These are phyloP conservation scores for Stemphylium vesicarium DNA, from an alignment of 2,329 filamentous ascomycete genomes.

Conservation along the genomic window DNA sequence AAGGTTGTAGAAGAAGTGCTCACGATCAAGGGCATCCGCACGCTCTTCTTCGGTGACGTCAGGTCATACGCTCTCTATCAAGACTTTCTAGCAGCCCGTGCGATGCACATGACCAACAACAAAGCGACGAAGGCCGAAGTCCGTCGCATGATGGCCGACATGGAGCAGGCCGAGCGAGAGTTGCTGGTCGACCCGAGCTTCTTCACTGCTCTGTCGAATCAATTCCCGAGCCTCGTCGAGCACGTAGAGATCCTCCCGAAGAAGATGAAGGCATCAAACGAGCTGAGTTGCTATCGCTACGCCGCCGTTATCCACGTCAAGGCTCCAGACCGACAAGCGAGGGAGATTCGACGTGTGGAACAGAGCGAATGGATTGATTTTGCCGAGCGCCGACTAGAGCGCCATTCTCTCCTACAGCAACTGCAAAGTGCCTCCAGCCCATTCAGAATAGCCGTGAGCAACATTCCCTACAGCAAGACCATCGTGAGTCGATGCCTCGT, in stretches of 20 bases:
- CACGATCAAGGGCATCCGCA: background rate
- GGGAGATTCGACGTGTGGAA: background rate
- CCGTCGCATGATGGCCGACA: constrained; percentile 5
- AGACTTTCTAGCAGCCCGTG: constrained; percentile 3
- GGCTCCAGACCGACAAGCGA: background rate
- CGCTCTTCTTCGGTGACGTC: constrained; percentile 11
- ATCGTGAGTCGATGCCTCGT: background rate
- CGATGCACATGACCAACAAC: background rate
- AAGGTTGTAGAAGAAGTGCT: constrained; percentile 1
- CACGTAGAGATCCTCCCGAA: constrained; percentile 16
- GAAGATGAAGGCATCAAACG: constrained; percentile 15
- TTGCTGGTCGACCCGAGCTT: constrained; percentile 14
- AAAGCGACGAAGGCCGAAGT: background rate
- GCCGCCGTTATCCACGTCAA: constrained; percentile 5
- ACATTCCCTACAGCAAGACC: constrained; percentile 5
- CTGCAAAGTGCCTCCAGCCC: background rate
- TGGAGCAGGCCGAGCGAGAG: constrained; percentile 1
- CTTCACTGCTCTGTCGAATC: constrained; percentile 4
- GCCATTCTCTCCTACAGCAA: background rate
- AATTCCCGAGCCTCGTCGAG: background rate
- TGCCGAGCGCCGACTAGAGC: background rate
- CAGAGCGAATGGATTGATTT: background rate
- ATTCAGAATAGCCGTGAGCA: background rate
- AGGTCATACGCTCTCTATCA: constrained; percentile 5
- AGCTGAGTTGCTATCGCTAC: constrained; percentile 18